phyloP scores from a whole-genome alignment of 1,139 yeast species.

The Yamadazyma sp. region DNA sequence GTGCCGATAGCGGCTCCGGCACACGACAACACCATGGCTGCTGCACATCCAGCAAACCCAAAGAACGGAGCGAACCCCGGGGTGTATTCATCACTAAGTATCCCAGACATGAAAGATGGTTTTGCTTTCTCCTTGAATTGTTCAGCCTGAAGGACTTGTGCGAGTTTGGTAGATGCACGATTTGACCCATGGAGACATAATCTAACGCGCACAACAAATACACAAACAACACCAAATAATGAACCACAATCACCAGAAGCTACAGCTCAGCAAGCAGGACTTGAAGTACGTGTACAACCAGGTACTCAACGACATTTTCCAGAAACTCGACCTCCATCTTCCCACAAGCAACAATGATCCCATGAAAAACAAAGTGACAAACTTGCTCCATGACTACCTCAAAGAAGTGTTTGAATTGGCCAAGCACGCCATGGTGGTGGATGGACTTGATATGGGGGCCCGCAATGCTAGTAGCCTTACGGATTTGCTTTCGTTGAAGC shows the following conservation, averaged over 20 bases:
- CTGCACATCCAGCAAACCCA: constrained; percentile 94
- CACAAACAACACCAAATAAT: constrained; percentile 1
- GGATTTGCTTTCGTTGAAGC: constrained; percentile 31
- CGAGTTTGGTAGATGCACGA: neutral
- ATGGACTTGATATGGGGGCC: constrained; percentile 36
- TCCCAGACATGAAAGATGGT: constrained; percentile 25
- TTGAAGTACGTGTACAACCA: constrained; percentile 46
- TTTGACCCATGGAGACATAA: neutral
- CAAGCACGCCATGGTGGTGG: constrained; percentile 49
- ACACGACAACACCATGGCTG: constrained; percentile 86
- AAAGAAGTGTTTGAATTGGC: constrained; percentile 53
- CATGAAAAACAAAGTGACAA: constrained; percentile 42
- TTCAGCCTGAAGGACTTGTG: constrained; percentile 2
- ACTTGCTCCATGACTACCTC: constrained; percentile 44
- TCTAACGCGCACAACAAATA: neutral
- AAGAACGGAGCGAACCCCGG: constrained; percentile 93
- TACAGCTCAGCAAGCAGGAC: constrained; percentile 52
- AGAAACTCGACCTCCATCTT: constrained; percentile 47
- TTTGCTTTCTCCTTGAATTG: neutral
- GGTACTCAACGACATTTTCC: constrained; percentile 36
- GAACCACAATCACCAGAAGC: constrained; percentile 27
- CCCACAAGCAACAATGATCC: constrained; percentile 49
- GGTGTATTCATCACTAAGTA: constrained; percentile 54
- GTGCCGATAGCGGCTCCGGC: constrained; percentile 98
- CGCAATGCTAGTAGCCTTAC: constrained; percentile 13